These are phyloP conservation scores for Steccherinum ochraceum DNA, from an alignment of 768 basidiomycete species.

Conservation along the genomic window DNA sequence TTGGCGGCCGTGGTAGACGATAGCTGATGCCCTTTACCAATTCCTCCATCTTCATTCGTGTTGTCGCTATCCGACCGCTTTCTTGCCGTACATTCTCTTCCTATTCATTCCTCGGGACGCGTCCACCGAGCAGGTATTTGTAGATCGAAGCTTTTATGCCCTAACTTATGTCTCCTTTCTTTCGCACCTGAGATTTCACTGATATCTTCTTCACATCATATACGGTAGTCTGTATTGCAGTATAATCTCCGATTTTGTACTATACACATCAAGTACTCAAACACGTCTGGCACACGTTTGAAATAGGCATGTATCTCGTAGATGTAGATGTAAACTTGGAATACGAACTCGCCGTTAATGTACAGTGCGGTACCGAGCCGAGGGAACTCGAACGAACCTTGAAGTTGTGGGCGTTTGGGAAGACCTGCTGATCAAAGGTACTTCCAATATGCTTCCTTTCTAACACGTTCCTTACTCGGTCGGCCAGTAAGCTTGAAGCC, in stretches of 20 bases:
- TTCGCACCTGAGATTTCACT: background rate
- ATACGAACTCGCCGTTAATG: background rate
- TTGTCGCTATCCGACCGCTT: background rate
- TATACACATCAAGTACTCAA: background rate
- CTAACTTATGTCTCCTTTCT: background rate
- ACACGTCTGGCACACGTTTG: background rate
- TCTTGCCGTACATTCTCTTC: background rate
- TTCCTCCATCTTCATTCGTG: too few relatives aligned
- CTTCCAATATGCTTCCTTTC: background rate
- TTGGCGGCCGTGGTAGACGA: background rate
- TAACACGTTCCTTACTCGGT: background rate
- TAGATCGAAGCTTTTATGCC: background rate
- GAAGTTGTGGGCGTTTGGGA: background rate
- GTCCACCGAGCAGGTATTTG: background rate
- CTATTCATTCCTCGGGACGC: background rate
- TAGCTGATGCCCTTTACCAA: background rate
- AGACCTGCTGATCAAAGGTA: background rate
- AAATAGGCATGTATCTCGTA: too few relatives aligned
- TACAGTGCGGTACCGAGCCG: background rate
- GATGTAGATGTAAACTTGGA: background rate
- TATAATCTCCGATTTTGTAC: background rate
- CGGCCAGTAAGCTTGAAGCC: background rate
- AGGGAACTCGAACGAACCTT: background rate
- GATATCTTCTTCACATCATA: background rate
- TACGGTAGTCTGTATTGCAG: background rate